Evolutionary conservation across 2,329 filamentous ascomycete genomes (phyloP).

Genomic region (Trichoderma oligosporum): DNA sequence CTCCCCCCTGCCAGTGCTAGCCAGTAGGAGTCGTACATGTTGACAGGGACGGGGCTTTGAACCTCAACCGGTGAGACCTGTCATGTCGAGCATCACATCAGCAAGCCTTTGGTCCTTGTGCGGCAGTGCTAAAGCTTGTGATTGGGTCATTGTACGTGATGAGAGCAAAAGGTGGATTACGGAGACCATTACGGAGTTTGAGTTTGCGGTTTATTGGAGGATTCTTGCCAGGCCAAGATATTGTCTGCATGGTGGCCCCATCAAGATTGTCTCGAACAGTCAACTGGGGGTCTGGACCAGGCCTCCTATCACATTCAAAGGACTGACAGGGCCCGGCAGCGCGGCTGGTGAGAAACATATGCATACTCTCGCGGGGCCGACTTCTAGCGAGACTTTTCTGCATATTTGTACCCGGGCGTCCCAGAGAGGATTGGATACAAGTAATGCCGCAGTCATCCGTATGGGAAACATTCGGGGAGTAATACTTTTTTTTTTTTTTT

Average conservation of each 20-base stretch:
- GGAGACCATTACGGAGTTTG: conserved; percentile 5
- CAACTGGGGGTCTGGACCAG: background rate
- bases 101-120: conserved; percentile 16
- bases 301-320: conserved; percentile 1
- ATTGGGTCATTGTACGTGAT: conserved; percentile 9
- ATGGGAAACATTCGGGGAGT: too few species aligned
- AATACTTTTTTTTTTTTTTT: too few species aligned
- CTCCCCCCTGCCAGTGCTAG: background rate
- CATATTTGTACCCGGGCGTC: background rate
- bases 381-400: background rate
- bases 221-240: conserved; percentile 3
- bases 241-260: conserved; percentile 8
- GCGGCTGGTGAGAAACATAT: background rate
- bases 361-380: background rate
- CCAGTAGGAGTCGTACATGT: background rate
- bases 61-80: conserved; percentile 18
- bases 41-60: conserved; percentile 17
- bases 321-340: conserved; percentile 2
- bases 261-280: background rate
- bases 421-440: background rate
- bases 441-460: background rate
- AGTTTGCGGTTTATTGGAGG: conserved; percentile 4
- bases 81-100: conserved; percentile 11
- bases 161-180: background rate
- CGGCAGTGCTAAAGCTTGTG: conserved; percentile 1